These are phyloP conservation scores for Nemania sp. DNA, from an alignment of 2,329 filamentous ascomycete species.

Conservation along the genomic window DNA sequence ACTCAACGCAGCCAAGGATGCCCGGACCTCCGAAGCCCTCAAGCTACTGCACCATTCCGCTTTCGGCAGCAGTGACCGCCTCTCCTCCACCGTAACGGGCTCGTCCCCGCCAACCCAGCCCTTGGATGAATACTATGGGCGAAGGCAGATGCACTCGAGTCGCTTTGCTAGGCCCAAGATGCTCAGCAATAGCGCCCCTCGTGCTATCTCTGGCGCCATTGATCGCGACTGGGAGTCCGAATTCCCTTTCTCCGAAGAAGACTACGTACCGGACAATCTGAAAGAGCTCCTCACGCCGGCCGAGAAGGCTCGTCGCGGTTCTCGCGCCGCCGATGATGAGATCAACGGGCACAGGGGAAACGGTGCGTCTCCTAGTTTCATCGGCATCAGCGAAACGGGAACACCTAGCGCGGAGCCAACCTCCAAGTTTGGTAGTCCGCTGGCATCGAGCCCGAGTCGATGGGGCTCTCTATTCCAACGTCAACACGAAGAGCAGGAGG, in stretches of 20 bases:
- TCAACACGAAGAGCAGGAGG: constrained; percentile 62
- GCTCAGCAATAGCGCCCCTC: constrained; percentile 71
- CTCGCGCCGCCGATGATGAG: constrained; percentile 60
- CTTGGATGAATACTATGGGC: constrained; percentile 65
- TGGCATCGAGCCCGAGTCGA: constrained; percentile 62
- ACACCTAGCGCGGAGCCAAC: constrained; percentile 48
- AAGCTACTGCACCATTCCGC: constrained; percentile 69
- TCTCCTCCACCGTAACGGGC: constrained; percentile 52
- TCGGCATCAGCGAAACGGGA: constrained; percentile 45
- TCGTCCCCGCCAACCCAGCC: constrained; percentile 42
- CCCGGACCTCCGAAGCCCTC: constrained; percentile 65
- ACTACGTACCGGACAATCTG: constrained; percentile 77
- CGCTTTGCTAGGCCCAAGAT: constrained; percentile 69
- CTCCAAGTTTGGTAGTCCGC: constrained; percentile 65
- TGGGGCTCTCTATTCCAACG: constrained; percentile 66
- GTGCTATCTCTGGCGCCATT: constrained; percentile 64
- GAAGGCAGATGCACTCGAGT: constrained; percentile 73
- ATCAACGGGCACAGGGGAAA: constrained; percentile 43
- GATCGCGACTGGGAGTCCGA: constrained; percentile 67
- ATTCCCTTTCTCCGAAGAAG: constrained; percentile 81
- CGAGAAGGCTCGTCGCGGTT: constrained; percentile 68
- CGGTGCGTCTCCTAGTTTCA: constrained; percentile 42
- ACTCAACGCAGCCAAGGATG: constrained; percentile 64
- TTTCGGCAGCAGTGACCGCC: constrained; percentile 68
- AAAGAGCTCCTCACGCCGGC: constrained; percentile 69